phyloP scores from a whole-genome alignment of 805 yeast species.

The Komagataella populi region DNA sequence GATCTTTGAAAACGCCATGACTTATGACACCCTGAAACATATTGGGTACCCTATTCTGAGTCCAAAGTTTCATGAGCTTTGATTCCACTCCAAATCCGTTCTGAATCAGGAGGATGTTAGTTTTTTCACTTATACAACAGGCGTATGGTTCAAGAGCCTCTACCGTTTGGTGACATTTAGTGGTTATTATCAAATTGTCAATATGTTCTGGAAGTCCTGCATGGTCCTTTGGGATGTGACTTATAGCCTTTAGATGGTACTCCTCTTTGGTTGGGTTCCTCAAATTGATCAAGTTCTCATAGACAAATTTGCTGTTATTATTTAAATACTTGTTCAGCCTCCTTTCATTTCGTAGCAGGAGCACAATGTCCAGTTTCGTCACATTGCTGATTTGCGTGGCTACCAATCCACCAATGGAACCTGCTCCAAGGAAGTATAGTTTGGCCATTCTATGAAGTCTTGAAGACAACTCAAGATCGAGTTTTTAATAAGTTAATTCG shows the following conservation, averaged over 20 bases:
- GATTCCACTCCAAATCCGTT: constrained; percentile 74
- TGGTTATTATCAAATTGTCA: constrained; percentile 45
- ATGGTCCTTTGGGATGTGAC: constrained; percentile 8
- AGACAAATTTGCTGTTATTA: constrained; percentile 11
- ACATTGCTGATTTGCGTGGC: constrained; percentile 10
- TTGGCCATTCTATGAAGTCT: constrained; percentile 1
- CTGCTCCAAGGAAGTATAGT: constrained; percentile 19
- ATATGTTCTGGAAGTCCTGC: constrained; percentile 3
- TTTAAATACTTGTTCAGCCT: constrained; percentile 9
- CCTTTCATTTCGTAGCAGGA: constrained; percentile 11
- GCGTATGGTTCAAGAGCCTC: constrained; percentile 45
- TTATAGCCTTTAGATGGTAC: neutral
- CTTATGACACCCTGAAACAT: constrained; percentile 65
- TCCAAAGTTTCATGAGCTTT: constrained; percentile 31
- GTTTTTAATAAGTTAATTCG: neutral
- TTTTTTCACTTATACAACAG: constrained; percentile 28
- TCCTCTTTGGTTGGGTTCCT: neutral
- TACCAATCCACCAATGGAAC: constrained; percentile 19
- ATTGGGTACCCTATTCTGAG: constrained; percentile 46
- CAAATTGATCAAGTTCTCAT: constrained; percentile 4
- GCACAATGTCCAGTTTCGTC: constrained; percentile 12
- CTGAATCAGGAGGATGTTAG: constrained; percentile 61
- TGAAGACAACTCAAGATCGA: neutral
- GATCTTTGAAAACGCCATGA: constrained; percentile 63
- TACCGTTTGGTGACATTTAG: constrained; percentile 67